phyloP scores from a whole-genome alignment of 768 basidiomycete genomes.

The Clavaria fumosa region DNA sequence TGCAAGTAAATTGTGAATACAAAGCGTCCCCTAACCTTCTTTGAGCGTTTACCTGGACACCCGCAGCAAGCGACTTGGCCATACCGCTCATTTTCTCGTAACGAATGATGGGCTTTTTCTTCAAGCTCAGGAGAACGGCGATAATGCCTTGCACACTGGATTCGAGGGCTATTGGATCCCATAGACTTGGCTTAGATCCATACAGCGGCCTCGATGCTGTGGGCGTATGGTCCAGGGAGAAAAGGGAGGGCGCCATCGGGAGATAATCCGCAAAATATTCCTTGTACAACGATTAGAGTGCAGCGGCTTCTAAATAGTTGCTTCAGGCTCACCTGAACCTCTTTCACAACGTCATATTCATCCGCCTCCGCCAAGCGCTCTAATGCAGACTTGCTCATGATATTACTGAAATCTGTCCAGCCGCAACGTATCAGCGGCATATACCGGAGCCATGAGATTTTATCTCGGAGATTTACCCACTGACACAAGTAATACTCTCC shows the following conservation, averaged over 20 bases:
- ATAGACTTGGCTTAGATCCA: slow-evolving; percentile 54
- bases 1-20: slow-evolving; percentile 17
- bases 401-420: slow-evolving; percentile 81
- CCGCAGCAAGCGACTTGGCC: slow-evolving; percentile 78
- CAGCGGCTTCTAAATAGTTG: background rate
- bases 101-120: slow-evolving; percentile 89
- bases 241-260: slow-evolving; percentile 72
- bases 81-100: slow-evolving; percentile 89
- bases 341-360: slow-evolving; percentile 90
- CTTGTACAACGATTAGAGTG: slow-evolving; percentile 24
- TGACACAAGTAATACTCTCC: slow-evolving; percentile 99
- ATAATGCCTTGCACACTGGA: slow-evolving; percentile 68
- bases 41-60: slow-evolving; percentile 52
- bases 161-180: slow-evolving; percentile 61
- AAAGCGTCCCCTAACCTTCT: background rate
- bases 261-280: slow-evolving; percentile 98
- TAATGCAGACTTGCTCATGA: slow-evolving; percentile 76
- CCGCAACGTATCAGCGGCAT: slow-evolving; percentile 5
- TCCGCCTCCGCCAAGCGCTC: slow-evolving; percentile 89
- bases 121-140: slow-evolving; percentile 82
- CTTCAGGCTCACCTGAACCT: slow-evolving; percentile 66
- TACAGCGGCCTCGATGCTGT: slow-evolving; percentile 48
- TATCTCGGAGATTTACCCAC: slow-evolving; percentile 50
- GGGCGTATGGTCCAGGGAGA: slow-evolving; percentile 72
- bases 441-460: slow-evolving; percentile 11